Conservation (phyloP, 352 stramenopile genomes). For the Phytopythium oedochilum region DNA sequence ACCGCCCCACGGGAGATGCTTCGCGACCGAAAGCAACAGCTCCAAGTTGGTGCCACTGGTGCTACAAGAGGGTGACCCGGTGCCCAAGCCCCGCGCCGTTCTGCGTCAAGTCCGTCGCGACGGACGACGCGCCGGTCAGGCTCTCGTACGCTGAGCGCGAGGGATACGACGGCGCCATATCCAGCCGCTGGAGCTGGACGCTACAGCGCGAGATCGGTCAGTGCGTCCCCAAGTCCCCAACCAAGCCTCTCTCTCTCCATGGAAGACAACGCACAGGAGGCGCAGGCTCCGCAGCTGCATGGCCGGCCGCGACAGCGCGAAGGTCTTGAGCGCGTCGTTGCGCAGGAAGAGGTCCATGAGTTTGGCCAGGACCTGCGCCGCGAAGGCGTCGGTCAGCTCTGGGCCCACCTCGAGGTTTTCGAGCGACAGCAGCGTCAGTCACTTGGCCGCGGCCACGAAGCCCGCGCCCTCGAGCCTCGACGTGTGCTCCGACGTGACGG, state of each 20-base stretch:
- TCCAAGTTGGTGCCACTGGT: constrained; percentile 8
- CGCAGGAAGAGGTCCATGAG: constrained; percentile 1
- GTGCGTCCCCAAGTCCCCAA: no score
- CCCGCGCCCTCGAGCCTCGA: background rate
- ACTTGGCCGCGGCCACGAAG: background rate
- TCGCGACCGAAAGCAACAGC: constrained; percentile 9
- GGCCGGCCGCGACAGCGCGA: background rate
- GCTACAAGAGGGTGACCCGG: constrained; percentile 4
- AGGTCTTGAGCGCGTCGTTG: constrained; percentile 2
- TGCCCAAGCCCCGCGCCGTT: constrained; percentile 14
- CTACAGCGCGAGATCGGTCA: background rate
- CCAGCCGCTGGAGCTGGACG: constrained; percentile 24
- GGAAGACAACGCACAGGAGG: background rate
- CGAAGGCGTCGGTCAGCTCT: background rate
- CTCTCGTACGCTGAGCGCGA: constrained; percentile 32
- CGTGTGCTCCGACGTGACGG: background rate
- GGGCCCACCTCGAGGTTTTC: constrained; percentile 2
- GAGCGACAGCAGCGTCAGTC: constrained; percentile 2
- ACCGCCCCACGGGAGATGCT: constrained; percentile 28
- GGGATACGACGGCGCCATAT: constrained; percentile 8
- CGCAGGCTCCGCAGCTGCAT: background rate
- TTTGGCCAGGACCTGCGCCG: background rate
- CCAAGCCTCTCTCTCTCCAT: no score
- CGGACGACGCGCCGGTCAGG: constrained; percentile 25
- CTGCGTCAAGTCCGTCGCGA: constrained; percentile 23